Base-by-base conservation (phyloP, 164 flowering plant species). In the Magnolia officinalis region DNA sequence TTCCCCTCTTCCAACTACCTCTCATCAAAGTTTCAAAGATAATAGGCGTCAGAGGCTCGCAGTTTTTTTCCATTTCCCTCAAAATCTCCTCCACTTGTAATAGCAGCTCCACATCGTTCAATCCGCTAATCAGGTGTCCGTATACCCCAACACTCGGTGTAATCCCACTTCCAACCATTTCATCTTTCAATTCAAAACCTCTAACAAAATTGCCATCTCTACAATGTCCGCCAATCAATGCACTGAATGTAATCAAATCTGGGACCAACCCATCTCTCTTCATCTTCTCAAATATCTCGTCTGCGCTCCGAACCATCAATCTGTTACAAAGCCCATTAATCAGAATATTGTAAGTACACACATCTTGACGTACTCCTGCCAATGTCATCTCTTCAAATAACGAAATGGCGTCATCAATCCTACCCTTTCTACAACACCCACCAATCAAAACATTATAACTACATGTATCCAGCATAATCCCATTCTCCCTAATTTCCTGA, bases 251-350 rank as follows among this genome's bases (percentile, higher is more conserved):
- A 23, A 67, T 23, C 13, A 67, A 16, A 67, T 67, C 31, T 3
- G 70, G 70, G 70, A 67, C 70, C 70, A 67, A 20, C 13, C 70
- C 70, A 20, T 67, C 31, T 26, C 13, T 26, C 26, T 20, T 26
- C 70, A 67, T 26, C 21, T 19, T 23, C 4, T 20, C 29, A 19
- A 67, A 26, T 20, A 67, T 11, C 21, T 67, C 70, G 21, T 67
- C 31, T 67, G 70, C 70, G 18, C 31, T 67, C 29, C 21, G 70
- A 21, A 67, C 6, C 70, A 20, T 20, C 13, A 23, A 67, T 20
- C 21, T 18, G 9, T 67, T 67, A 26, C 70, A 67, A 26, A 67
- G 70, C 45, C 45, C 45, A 37, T 4, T 37, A 37, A 37, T 37
- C 45, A 37, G 45, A 37, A 37, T 37, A 37, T 37, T 37, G 45